Evolutionary conservation across 495 filamentous ascomycete genomes (phyloP), one percentile per base, ranked within the genome.

Genomic region (Aspergillus carlsbadensis): DNA sequence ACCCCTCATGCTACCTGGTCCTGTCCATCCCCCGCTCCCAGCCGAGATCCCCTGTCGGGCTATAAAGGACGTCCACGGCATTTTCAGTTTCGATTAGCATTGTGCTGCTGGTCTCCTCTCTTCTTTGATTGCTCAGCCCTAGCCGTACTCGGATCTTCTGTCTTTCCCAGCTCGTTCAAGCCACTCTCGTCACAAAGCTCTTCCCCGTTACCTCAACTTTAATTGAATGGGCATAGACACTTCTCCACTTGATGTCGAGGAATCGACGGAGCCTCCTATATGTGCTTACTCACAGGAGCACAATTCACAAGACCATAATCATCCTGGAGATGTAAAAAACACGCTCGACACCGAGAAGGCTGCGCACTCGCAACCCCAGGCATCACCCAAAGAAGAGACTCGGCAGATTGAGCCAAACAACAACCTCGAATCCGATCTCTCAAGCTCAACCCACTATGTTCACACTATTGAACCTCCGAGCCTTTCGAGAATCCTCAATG

Each of bases 211-310:
- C 26, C 39, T 31, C 43, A 48, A 60, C 60, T 64, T 59, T 57
- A 60, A 63, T 74, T 74, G 71, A 74, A 74, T 74, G 71, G 71
- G 71, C 71, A 68, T 72, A 64, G 71, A 74, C 49, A 70, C 62
- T 40, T 60, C 59, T 47, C 66, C 57, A 35, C 59, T 57, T 50
- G 71, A 73, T 69, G 71, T 74, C 71, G 71, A 74, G 65, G 71
- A 74, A 67, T 73, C 71, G 71, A 71, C 71, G 49, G 71, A 74
- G 40, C 71, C 71, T 65, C 70, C 71, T 73, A 74, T 74, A 74
- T 70, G 70, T 74, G 47, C 56, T 66, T 72, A 60, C 52, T 60
- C 57, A 53, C 37, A 55, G 44, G 62, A 69, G 59, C 56, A 58
- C 52, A 52, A 18, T 47, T 40, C 53, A 43, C 57, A 65, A 42